Conservation (phyloP, 2,329 filamentous ascomycete species). For the Colletotrichum tropicale region DNA sequence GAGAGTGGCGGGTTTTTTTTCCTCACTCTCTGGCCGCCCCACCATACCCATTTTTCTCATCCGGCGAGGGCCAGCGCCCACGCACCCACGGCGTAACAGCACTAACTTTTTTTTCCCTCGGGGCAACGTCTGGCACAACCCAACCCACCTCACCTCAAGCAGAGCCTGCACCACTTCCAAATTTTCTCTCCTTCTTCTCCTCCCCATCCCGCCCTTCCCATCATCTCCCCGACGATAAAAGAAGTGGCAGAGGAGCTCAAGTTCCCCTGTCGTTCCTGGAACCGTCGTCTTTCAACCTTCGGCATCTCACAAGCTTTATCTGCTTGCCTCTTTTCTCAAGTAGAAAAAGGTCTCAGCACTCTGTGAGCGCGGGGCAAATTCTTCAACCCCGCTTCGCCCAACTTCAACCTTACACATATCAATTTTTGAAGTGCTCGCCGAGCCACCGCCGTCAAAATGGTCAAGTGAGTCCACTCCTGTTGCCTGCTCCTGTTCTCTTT, state of each 20-base stretch:
- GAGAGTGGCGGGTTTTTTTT: conserved; percentile 26
- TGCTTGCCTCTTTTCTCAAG: conserved; percentile 17
- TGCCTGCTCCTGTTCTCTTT: not conserved
- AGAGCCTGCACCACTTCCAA: conserved; percentile 14
- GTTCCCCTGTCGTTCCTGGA: conserved; percentile 41
- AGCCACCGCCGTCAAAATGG: conserved; percentile 92
- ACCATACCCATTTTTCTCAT: conserved; percentile 23
- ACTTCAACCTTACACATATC: conserved; percentile 35
- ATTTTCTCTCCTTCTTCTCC: conserved; percentile 7
- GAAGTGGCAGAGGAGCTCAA: conserved; percentile 42
- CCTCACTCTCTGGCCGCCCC: conserved; percentile 21
- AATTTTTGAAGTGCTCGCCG: conserved; percentile 42
- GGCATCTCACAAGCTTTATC: conserved; percentile 14
- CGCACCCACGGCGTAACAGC: not conserved
- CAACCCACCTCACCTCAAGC: not conserved
- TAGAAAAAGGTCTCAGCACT: conserved; percentile 20
- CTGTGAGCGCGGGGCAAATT: conserved; percentile 25
- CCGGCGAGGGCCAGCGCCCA: not conserved
- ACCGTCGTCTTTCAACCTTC: conserved; percentile 33
- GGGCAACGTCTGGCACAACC: not conserved
- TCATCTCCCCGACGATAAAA: conserved; percentile 37
- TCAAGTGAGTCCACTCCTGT: conserved; percentile 79
- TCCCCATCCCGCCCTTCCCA: conserved; percentile 18
- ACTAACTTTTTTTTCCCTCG: conserved; percentile 22
- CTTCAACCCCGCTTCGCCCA: conserved; percentile 49